Base-by-base conservation (phyloP, 148 eudicot genomes). In the Suaeda aralocaspica region DNA sequence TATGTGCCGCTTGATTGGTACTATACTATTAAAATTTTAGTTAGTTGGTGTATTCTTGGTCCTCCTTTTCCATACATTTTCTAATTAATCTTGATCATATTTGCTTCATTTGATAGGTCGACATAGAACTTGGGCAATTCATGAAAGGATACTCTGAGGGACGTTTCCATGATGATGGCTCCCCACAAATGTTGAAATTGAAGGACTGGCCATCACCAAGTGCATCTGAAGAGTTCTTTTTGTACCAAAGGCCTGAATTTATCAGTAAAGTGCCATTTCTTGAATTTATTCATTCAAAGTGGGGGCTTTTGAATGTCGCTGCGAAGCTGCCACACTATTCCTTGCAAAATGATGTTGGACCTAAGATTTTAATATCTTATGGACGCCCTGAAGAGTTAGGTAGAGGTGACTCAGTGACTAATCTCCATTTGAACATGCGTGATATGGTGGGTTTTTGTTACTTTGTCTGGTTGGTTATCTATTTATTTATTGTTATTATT, bases 121-220 rank as follows among this genome's bases (percentile, higher is more conserved):
- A 78, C 75, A 85, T 93, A 80, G 89, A 85, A 76, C 92, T 91
- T 70, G 89, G 84, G 71, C 84, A 87, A 75, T 93, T 88, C 81
- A 82, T 93, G 71, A 86, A 76, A 78, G 98, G 98, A 71, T 93
- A 91, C 80, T 84, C 85, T 44, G 92, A 91, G 65, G 98, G 98
- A 78, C 87, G 89, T 63, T 52, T 83, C 22, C 82, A 41, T 75
- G 89, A 84, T 78, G 75, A 83, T 84, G 96, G 89, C 29, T 57
- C 70, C 80, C 89, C 84, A 29, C 83, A 91, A 71, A 79, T 91
- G 84, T 86, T 93, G 75, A 88, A 82, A 84, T 77, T 93, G 82
- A 93, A 91, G 79, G 94, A 91, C 76, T 93, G 98, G 98, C 98
- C 98, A 72, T 87, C 98, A 50, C 97, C 97, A 22, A 87, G 87